Evolutionary conservation across 305 asterid genomes (phyloP), one percentile per base, ranked within the genome.

Genomic region (Euphrasia arctica): DNA sequence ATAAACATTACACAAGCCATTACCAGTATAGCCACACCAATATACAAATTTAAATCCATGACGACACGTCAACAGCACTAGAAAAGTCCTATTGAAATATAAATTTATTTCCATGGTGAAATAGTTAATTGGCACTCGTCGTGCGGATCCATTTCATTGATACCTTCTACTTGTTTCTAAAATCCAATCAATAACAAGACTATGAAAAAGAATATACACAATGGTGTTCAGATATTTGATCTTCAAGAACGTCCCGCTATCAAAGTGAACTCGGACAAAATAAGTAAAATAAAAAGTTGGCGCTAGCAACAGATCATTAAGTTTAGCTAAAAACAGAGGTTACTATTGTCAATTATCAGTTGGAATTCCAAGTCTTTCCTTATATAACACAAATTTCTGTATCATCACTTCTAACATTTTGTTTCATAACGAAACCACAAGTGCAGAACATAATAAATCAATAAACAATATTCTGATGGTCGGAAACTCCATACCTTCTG

Each of bases 401-500:
- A 18, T 18, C 22, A 18, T 18, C 22, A 18, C 42, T 36, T 36
- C 42, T 36, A 36, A 5, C 42, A 0, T 5, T 36, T 36, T 36
- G 42, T 36, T 36, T 36, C 42, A 36, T 5, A 36, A 36, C 42
- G 8, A 36, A 36, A 9, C 42, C 42, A 36, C 42, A 1, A 6
- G 42, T 6, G 42, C 8, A 36, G 42, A 36, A 43, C 49, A 7
- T 11, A 43, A 43, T 43, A 8, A 43, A 11, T 43, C 7, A 43
- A 43, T 3, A 43, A 11, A 43, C 49, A 43, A 43, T 2, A 8
- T 18, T 18, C 22, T 18, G 22, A 18, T 5, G 10, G 49, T 43
- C 49, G 49, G 63, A 70, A 58, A 63, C 63, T 63, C 28, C 58
- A 55, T 65, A 75, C 79, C 74, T 75, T 50, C 56, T 14, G 56